These are phyloP conservation scores for Triangularia setosa DNA, from an alignment of 2,329 filamentous ascomycete genomes.

Conservation along the genomic window DNA sequence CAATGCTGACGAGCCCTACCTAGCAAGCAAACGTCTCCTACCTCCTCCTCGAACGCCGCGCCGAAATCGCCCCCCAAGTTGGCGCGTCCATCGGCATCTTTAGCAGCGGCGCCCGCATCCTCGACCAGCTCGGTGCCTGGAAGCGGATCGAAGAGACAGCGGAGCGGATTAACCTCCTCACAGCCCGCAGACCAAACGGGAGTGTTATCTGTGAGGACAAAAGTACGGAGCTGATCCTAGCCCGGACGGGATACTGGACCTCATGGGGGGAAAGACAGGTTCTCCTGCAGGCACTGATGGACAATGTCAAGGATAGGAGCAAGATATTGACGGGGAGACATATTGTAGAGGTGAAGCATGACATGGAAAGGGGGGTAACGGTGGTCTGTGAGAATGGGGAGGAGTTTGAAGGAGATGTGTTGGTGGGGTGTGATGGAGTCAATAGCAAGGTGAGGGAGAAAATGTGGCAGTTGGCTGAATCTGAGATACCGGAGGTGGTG, in stretches of 20 bases:
- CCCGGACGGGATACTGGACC: slow-evolving; percentile 24
- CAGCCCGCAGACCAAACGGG: slow-evolving; percentile 28
- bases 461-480: slow-evolving; percentile 32
- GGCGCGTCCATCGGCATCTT: slow-evolving; percentile 32
- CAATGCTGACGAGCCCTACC: not conserved
- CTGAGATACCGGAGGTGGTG: slow-evolving; percentile 10
- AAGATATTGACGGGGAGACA: slow-evolving; percentile 30
- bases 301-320: slow-evolving; percentile 28
- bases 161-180: slow-evolving; percentile 11
- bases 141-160: slow-evolving; percentile 23
- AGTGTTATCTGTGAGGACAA: slow-evolving; percentile 5
- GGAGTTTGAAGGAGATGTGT: slow-evolving; percentile 32
- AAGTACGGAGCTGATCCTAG: slow-evolving; percentile 20
- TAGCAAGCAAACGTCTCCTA: slow-evolving; percentile 35
- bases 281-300: slow-evolving; percentile 32
- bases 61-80: slow-evolving; percentile 29
- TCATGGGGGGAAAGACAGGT: slow-evolving; percentile 35
- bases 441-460: slow-evolving; percentile 35
- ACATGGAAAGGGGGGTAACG: slow-evolving; percentile 23
- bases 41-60: slow-evolving; percentile 35
- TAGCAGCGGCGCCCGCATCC: slow-evolving; percentile 27
- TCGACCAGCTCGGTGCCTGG: slow-evolving; percentile 34
- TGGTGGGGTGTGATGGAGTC: slow-evolving; percentile 42
- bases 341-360: slow-evolving; percentile 24
- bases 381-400: slow-evolving; percentile 35